Evolutionary conservation across 768 basidiomycete genomes (phyloP).

Genomic region (Roridomyces roridus): DNA sequence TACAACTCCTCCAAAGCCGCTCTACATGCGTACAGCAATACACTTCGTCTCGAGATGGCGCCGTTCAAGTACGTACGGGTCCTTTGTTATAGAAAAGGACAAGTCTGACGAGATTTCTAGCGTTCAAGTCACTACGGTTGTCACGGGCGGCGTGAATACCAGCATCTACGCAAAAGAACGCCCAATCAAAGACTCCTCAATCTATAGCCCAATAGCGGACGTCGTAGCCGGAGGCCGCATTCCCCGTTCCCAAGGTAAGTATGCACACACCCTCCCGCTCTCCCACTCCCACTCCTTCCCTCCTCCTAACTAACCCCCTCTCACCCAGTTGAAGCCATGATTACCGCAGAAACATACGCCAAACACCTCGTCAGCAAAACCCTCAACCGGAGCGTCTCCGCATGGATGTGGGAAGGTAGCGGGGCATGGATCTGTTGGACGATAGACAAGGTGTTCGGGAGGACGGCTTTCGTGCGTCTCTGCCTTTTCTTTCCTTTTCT

Average conservation of each 20-base stretch:
- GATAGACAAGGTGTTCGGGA: constrained; percentile 20
- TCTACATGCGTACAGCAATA: constrained; percentile 35
- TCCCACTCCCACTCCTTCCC: background rate
- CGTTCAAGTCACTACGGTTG: constrained; percentile 9
- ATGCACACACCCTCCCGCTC: too few species aligned
- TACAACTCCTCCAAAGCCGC: constrained; percentile 42
- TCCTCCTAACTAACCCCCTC: background rate
- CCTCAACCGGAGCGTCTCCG: constrained; percentile 14
- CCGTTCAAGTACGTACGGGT: too few species aligned
- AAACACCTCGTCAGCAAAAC: constrained; percentile 22
- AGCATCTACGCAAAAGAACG: constrained; percentile 8
- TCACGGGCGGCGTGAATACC: constrained; percentile 29
- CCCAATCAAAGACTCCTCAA: constrained; percentile 20
- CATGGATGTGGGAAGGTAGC: constrained; percentile 28
- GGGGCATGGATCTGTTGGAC: constrained; percentile 22
- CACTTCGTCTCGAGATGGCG: constrained; percentile 38
- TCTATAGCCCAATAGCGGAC: constrained; percentile 27
- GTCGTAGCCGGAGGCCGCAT: constrained; percentile 15
- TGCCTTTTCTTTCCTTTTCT: too few species aligned
- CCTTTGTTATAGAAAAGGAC: too few species aligned
- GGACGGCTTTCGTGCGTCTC: constrained; percentile 19
- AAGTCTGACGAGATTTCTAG: too few species aligned
- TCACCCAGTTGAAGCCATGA: constrained; percentile 25
- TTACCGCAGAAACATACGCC: constrained; percentile 21
- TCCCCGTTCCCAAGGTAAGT: constrained; percentile 19